phyloP scores from a whole-genome alignment of 352 stramenopile genomes.

The Phytophthora aleatoria region DNA sequence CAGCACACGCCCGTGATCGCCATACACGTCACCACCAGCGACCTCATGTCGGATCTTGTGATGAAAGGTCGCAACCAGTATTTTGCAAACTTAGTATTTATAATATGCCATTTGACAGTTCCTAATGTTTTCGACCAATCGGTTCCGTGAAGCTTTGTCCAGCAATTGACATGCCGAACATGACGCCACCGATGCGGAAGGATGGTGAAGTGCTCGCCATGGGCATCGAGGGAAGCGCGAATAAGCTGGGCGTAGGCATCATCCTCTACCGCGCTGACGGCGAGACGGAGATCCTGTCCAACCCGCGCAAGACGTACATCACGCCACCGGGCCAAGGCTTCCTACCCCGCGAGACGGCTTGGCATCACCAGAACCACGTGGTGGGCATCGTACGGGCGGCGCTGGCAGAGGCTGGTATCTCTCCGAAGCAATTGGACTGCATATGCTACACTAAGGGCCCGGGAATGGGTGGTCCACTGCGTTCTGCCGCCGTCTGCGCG shows the following conservation, averaged over 20 bases:
- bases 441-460: constrained; percentile 97
- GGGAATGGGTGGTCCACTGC: constrained; percentile 98
- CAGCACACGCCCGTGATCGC: constrained; percentile 12
- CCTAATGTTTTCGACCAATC: constrained; percentile 36
- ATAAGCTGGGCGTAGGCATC: constrained; percentile 96
- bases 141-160: constrained; percentile 1
- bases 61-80: constrained; percentile 33
- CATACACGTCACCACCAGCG: background rate
- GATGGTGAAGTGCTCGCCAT: constrained; percentile 90
- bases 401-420: constrained; percentile 92
- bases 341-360: constrained; percentile 97
- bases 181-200: constrained; percentile 51
- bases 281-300: constrained; percentile 95
- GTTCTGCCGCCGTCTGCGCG: constrained; percentile 95
- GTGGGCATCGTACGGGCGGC: constrained; percentile 94
- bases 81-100: background rate
- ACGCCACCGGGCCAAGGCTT: constrained; percentile 97
- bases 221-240: constrained; percentile 98
- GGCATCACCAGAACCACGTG: constrained; percentile 99
- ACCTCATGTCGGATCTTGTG: constrained; percentile 21
- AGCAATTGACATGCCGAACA: constrained; percentile 17
- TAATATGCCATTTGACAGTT: constrained; percentile 3
- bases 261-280: constrained; percentile 72
- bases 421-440: constrained; percentile 86
- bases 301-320: constrained; percentile 99